Evolutionary conservation across 2,329 filamentous ascomycete species (phyloP), one percentile per base, ranked within the genome.

Genomic region (Dendryphion nanum): DNA sequence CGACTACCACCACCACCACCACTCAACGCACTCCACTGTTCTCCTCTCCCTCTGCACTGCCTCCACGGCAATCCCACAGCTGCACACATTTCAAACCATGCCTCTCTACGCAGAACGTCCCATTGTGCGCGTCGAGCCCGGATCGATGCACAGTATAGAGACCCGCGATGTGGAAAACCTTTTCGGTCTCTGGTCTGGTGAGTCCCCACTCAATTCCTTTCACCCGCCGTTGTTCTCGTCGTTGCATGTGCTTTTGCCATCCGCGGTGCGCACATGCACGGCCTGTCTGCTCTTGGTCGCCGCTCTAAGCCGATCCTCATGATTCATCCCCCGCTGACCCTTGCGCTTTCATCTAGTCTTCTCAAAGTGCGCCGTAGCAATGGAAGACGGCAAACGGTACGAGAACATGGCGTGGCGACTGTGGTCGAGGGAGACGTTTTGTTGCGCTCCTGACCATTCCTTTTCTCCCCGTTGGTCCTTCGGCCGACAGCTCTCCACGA

Each of bases 351-450:
- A 20, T 43, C 29, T 61, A 93, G 89, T 97, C 44, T 96, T 97
- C 64, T 91, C 89, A 35, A 88, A 89, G 70, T 95, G 91, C 68
- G 89, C 89, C 61, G 88, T 93, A 60, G 93, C 90, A 36, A 85
- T 97, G 64, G 88, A 95, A 64, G 86, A 97, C 68, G 93, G 93
- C 40, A 83, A 88, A 61, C 79, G 93, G 59, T 75, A 96, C 63
- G 93, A 97, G 67, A 97, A 98, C 71, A 75, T 98, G 47, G 94
- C 86, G 64, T 97, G 93, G 93, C 78, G 93, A 56, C 73, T 97
- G 45, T 97, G 90, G 91, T 94, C 89, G 57, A 80, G 89, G 57
- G 90, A 97, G 64, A 91, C 87, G 8, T 89, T 95, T 56, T 95
- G 90, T 69, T 90, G 85, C 68, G 84, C 87, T 46, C 78, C 77